A percentile compares a stretch with the other conserved stretches of the same genome.
These are phyloP conservation scores for Fusarium paranaense DNA, from an alignment of 2,329 filamentous ascomycete genomes.

Conservation along the genomic window DNA sequence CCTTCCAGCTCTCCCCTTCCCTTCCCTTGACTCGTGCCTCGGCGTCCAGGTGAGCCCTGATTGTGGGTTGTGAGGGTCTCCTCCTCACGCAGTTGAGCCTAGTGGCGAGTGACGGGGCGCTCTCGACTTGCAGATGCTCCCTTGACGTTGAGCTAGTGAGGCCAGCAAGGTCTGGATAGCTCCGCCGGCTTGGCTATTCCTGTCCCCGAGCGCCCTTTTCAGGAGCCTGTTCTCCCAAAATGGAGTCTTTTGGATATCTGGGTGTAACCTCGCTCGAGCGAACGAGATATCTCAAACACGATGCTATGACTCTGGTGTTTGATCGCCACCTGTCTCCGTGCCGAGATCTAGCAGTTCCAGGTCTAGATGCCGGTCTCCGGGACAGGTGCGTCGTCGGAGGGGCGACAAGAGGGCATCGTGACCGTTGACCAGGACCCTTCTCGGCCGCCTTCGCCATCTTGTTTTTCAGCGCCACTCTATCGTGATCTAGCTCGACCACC, in stretches of 20 bases:
- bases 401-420: neutral
- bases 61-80: constrained; percentile 2
- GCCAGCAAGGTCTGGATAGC: constrained; percentile 29
- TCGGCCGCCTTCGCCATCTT: constrained; percentile 9
- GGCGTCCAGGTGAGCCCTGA: constrained; percentile 23
- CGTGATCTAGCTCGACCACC: constrained; percentile 11
- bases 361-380: constrained; percentile 14
- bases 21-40: constrained; percentile 35
- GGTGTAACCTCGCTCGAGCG: constrained; percentile 27
- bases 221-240: constrained; percentile 7
- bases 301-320: constrained; percentile 25
- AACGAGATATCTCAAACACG: constrained; percentile 27
- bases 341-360: constrained; percentile 12
- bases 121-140: constrained; percentile 2
- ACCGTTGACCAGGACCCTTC: constrained; percentile 4
- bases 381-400: neutral
- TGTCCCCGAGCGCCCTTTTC: constrained; percentile 15
- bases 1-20: constrained; percentile 15
- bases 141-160: constrained; percentile 10
- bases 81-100: neutral
- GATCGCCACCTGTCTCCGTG: constrained; percentile 25
- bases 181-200: constrained; percentile 28
- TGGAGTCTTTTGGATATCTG: constrained; percentile 15
- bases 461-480: constrained; percentile 17
- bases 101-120: constrained; percentile 13